Evolutionary conservation across 2,329 filamentous ascomycete species (phyloP).

Genomic region (Pseudocercospora macadamiae): DNA sequence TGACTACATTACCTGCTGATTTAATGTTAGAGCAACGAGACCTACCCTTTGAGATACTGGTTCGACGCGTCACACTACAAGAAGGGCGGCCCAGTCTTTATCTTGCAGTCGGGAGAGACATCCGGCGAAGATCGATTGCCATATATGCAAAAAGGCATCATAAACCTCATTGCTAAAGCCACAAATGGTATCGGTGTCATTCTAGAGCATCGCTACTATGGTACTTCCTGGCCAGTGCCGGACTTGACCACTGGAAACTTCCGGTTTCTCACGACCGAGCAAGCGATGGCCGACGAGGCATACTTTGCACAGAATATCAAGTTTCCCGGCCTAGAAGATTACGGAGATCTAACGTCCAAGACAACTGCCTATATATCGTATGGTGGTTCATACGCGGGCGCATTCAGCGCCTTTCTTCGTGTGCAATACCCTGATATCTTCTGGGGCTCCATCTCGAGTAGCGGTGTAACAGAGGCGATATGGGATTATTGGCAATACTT

Average conservation of each 20-base stretch:
- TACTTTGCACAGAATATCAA: constrained; percentile 77
- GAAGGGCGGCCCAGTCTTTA: constrained; percentile 77
- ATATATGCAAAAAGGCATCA: constrained; percentile 65
- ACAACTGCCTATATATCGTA: constrained; percentile 75
- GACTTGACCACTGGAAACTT: constrained; percentile 71
- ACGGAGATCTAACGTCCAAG: constrained; percentile 64
- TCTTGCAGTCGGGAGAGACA: constrained; percentile 74
- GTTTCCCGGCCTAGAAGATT: constrained; percentile 69
- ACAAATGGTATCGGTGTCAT: constrained; percentile 77
- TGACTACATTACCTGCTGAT: not conserved
- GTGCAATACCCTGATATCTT: constrained; percentile 77
- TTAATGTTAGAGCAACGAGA: constrained; percentile 53
- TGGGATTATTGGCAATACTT: constrained; percentile 70
- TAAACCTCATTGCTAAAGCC: constrained; percentile 53
- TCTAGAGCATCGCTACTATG: constrained; percentile 87
- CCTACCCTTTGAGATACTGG: constrained; percentile 77
- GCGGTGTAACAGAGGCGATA: constrained; percentile 74
- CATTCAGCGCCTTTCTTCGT: constrained; percentile 75
- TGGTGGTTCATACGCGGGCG: constrained; percentile 82
- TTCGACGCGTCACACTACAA: constrained; percentile 78
- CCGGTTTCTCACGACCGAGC: constrained; percentile 81
- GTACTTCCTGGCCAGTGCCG: constrained; percentile 68
- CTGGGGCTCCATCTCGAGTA: constrained; percentile 78
- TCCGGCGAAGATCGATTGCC: constrained; percentile 64
- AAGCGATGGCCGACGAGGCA: constrained; percentile 77